Evolutionary conservation across 345 rosid species (phyloP).

Genomic region (Kandelia obovata): DNA sequence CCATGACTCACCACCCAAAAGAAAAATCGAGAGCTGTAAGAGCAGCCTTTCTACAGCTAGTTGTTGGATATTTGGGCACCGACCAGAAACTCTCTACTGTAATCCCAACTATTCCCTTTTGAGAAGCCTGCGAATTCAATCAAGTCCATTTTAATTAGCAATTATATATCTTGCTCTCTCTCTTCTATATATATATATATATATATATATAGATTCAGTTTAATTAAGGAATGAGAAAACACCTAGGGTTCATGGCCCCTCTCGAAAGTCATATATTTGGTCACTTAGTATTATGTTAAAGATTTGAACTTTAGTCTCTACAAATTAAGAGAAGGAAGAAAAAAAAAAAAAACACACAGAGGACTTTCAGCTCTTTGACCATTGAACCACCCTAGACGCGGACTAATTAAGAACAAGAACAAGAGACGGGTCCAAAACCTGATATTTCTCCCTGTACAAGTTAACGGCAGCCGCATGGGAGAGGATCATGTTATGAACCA

Average conservation of each 20-base stretch:
- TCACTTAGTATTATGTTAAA: too few species aligned
- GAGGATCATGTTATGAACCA: conserved; percentile 25
- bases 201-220: too few species aligned
- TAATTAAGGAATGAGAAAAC: too few species aligned
- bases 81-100: conserved; percentile 32
- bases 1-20: conserved; percentile 11
- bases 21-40: conserved; percentile 25
- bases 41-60: conserved; percentile 30
- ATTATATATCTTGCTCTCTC: background rate
- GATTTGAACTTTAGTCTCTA: too few species aligned
- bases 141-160: background rate
- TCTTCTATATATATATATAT: too few species aligned
- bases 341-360: background rate
- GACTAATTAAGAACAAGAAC: too few species aligned
- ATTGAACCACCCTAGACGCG: too few species aligned
- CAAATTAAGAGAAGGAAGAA: background rate
- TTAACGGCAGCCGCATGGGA: conserved; percentile 31
- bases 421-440: background rate
- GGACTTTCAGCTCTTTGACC: too few species aligned
- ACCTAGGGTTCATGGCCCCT: too few species aligned
- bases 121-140: conserved; percentile 21
- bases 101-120: conserved; percentile 44
- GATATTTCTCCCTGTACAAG: conserved; percentile 30
- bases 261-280: too few species aligned
- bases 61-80: conserved; percentile 36